Evolutionary conservation across 2,329 filamentous ascomycete species (phyloP).

Genomic region (Cytospora piceicola): DNA sequence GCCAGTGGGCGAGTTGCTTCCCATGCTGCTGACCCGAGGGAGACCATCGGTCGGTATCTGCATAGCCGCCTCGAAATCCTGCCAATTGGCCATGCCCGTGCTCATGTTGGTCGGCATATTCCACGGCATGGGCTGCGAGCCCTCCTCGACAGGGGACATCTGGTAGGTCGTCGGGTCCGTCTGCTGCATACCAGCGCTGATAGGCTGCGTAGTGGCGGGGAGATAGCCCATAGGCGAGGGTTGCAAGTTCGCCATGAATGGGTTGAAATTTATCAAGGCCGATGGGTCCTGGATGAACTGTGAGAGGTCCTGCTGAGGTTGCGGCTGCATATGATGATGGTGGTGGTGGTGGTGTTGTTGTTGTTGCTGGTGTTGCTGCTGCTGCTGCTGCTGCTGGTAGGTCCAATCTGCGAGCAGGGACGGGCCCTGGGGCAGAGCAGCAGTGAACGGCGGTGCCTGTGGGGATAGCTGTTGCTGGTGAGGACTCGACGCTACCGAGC

Average conservation of each 20-base stretch:
- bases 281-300: conserved; percentile 60
- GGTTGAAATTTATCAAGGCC: conserved; percentile 58
- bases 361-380: conserved; percentile 46
- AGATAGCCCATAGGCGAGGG: conserved; percentile 63
- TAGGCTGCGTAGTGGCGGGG: conserved; percentile 64
- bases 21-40: conserved; percentile 49
- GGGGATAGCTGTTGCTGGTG: conserved; percentile 59
- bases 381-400: conserved; percentile 59
- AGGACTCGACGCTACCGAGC: conserved; percentile 57
- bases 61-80: conserved; percentile 74
- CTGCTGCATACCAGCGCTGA: conserved; percentile 61
- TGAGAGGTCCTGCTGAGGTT: conserved; percentile 50
- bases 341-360: conserved; percentile 35
- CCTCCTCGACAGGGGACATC: conserved; percentile 61
- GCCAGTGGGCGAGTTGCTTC: conserved; percentile 72
- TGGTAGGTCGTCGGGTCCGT: conserved; percentile 64
- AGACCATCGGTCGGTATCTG: conserved; percentile 48
- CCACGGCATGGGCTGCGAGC: conserved; percentile 42
- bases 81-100: conserved; percentile 72
- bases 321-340: conserved; percentile 35
- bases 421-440: conserved; percentile 53
- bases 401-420: conserved; percentile 64
- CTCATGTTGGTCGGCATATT: conserved; percentile 56
- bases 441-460: conserved; percentile 42
- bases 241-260: conserved; percentile 57